These are phyloP conservation scores for Haplosporangium sp. DNA, from an alignment of 371 early-diverging fungal species.

Conservation along the genomic window DNA sequence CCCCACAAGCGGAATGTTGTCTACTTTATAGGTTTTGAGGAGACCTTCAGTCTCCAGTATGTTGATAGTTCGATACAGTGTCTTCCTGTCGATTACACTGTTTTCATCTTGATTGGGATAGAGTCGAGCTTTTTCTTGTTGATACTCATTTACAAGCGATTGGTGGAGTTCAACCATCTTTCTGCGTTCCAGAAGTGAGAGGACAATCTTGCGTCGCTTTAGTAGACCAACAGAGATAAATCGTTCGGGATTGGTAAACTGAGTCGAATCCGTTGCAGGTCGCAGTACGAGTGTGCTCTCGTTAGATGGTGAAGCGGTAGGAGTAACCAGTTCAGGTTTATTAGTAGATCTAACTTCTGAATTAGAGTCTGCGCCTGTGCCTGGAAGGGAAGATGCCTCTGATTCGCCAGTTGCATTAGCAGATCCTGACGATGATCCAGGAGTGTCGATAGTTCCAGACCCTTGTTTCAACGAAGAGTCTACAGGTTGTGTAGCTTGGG, in stretches of 20 bases:
- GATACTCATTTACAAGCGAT: constrained; percentile 35
- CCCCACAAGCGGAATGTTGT: constrained; percentile 26
- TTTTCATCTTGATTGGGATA: constrained; percentile 24
- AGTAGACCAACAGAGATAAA: constrained; percentile 36
- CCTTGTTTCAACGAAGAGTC: neutral
- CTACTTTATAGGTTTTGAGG: constrained; percentile 24
- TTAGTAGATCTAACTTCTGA: neutral
- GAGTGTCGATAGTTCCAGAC: neutral
- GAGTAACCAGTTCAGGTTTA: neutral
- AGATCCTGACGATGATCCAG: neutral
- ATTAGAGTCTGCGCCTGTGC: neutral
- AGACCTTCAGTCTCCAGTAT: constrained; percentile 37
- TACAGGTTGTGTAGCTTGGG: neutral
- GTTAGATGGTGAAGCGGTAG: neutral
- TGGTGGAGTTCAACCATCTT: constrained; percentile 39
- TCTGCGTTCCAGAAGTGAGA: constrained; percentile 29
- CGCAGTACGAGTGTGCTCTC: neutral
- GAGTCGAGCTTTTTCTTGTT: constrained; percentile 20
- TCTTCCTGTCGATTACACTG: constrained; percentile 45
- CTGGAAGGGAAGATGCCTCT: neutral
- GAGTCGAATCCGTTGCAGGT: neutral
- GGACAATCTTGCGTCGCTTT: constrained; percentile 34
- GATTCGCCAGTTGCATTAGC: no score
- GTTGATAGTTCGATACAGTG: constrained; percentile 27
- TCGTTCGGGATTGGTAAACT: constrained; percentile 10